phyloP scores from a whole-genome alignment of 306 rosid species.

The Lotus japonicus region DNA sequence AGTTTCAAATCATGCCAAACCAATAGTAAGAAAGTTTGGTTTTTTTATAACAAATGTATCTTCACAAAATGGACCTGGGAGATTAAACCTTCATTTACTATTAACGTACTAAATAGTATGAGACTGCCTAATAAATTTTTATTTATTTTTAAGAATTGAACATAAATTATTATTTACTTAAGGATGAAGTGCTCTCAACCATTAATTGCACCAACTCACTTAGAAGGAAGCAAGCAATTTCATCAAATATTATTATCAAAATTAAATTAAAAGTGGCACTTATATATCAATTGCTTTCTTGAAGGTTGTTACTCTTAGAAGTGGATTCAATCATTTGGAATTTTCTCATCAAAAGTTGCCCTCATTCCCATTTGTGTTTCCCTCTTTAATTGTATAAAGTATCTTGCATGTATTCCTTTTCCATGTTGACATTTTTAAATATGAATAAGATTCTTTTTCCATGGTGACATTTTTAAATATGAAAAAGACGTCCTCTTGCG shows the following conservation, averaged over 20 bases:
- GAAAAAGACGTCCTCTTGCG: neutral
- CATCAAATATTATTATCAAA: neutral
- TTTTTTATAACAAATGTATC: no score
- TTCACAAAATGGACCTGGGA: no score
- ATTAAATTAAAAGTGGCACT: neutral
- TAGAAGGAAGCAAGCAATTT: neutral
- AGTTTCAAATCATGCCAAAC: neutral
- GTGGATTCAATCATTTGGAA: constrained; percentile 6
- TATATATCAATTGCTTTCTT: neutral
- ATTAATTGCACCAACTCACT: no score
- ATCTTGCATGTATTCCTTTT: neutral
- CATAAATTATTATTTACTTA: no score
- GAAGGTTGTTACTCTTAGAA: neutral
- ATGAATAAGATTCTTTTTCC: neutral
- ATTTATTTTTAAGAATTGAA: no score
- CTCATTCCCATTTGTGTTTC: neutral
- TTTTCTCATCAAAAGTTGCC: neutral
- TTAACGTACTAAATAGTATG: no score
- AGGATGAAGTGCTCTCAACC: no score
- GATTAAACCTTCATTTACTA: no score
- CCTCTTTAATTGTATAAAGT: neutral
- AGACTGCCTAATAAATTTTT: no score
- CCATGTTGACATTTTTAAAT: neutral
- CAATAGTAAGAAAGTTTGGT: no score
- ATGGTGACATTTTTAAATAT: neutral